phyloP scores from a whole-genome alignment of 2,329 filamentous ascomycete genomes.

The Penicillium sp. region DNA sequence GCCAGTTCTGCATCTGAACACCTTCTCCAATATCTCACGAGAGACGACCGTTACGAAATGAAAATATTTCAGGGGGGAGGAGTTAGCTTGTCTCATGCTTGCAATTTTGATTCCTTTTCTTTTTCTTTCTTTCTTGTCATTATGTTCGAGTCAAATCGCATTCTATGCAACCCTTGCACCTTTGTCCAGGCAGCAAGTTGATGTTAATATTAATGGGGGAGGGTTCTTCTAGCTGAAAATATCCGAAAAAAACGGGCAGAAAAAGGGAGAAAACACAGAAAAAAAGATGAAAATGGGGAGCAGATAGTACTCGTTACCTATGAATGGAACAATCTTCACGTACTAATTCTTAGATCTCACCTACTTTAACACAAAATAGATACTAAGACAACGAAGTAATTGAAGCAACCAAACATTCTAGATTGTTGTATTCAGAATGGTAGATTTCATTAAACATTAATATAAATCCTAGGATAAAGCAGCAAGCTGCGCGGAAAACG shows the following conservation, averaged over 20 bases:
- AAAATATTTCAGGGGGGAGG: neutral
- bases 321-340: neutral
- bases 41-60: neutral
- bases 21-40: neutral
- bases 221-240: neutral
- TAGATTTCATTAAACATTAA: constrained; percentile 8
- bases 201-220: neutral
- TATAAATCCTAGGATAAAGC: constrained; percentile 30
- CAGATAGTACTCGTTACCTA: neutral
- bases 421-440: constrained; percentile 11
- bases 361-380: no score
- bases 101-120: neutral
- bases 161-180: neutral
- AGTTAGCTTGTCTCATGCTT: neutral
- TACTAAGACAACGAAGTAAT: no score
- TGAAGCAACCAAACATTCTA: no score
- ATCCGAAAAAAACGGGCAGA: neutral
- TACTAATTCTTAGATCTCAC: no score
- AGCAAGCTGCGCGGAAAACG: constrained; percentile 62
- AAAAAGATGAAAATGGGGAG: neutral
- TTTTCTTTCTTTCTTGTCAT: neutral
- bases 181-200: neutral
- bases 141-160: neutral
- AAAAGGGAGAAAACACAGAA: neutral
- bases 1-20: neutral